phyloP scores from a whole-genome alignment of 768 basidiomycete species.

The Podaxis sp. region DNA sequence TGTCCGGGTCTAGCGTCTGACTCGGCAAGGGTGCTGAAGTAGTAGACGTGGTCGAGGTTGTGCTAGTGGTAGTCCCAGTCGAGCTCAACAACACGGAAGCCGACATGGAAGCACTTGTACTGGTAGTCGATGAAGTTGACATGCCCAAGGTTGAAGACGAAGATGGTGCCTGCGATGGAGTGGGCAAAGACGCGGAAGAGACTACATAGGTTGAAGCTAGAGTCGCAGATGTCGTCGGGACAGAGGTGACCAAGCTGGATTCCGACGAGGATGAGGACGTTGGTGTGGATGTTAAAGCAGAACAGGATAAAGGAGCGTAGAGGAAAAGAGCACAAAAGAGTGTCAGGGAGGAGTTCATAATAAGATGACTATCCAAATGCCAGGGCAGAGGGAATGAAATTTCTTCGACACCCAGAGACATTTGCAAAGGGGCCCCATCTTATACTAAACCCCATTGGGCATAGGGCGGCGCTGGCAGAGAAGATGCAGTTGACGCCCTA shows the following conservation, averaged over 20 bases:
- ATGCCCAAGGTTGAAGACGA: background rate
- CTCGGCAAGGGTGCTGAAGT: background rate
- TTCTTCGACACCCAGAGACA: background rate
- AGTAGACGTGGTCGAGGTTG: background rate
- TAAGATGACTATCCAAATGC: background rate
- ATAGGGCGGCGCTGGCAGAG: background rate
- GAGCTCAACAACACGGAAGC: background rate
- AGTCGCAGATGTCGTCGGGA: background rate
- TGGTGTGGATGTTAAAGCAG: background rate
- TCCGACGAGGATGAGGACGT: background rate
- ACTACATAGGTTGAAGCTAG: background rate
- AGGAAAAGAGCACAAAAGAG: slow-evolving; percentile 3
- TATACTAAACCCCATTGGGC: slow-evolving; percentile 2
- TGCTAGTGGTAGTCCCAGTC: background rate
- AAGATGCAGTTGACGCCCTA: background rate
- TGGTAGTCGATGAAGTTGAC: background rate
- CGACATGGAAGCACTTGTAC: background rate
- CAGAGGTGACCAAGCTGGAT: background rate
- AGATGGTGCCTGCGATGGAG: background rate
- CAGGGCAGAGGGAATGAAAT: background rate
- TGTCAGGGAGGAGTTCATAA: background rate
- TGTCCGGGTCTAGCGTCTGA: background rate
- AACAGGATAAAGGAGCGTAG: background rate
- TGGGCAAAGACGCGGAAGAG: background rate
- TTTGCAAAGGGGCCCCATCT: background rate